Percentiles rank a stretch among this genome's conserved stretches.
These are phyloP conservation scores for Hibiscus tridactylites DNA, from an alignment of 345 rosid species.

Conservation along the genomic window DNA sequence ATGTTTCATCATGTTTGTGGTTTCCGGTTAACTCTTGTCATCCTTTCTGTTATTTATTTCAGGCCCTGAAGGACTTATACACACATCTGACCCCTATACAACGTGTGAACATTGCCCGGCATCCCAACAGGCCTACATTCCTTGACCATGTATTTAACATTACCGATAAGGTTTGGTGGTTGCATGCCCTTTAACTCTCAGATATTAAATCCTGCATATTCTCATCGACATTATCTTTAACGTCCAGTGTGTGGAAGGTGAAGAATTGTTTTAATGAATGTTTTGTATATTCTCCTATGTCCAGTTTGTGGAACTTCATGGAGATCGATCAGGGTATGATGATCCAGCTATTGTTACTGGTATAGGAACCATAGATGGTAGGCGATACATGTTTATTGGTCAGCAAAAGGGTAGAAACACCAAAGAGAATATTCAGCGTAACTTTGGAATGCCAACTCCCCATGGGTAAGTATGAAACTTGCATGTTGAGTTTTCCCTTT, in stretches of 20 bases:
- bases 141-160: conserved; percentile 89
- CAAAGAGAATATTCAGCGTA: conserved; percentile 84
- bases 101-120: conserved; percentile 91
- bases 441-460: conserved; percentile 99
- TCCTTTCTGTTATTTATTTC: conserved; percentile 16
- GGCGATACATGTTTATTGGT: conserved; percentile 84
- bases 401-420: conserved; percentile 99
- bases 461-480: conserved; percentile 61
- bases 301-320: conserved; percentile 97
- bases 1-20: neutral
- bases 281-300: conserved; percentile 11
- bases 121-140: conserved; percentile 95
- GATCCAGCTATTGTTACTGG: conserved; percentile 98
- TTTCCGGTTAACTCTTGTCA: conserved; percentile 12
- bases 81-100: conserved; percentile 77
- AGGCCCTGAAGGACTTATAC: conserved; percentile 78
- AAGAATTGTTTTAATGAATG: conserved; percentile 2
- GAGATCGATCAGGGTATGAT: conserved; percentile 95
- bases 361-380: conserved; percentile 85
- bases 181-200: conserved; percentile 1
- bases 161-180: conserved; percentile 67
- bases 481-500: neutral
- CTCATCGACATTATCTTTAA: neutral
- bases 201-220: neutral
- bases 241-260: neutral